These are phyloP conservation scores for Galerina marginata DNA, from an alignment of 768 basidiomycete genomes.

Conservation along the genomic window DNA sequence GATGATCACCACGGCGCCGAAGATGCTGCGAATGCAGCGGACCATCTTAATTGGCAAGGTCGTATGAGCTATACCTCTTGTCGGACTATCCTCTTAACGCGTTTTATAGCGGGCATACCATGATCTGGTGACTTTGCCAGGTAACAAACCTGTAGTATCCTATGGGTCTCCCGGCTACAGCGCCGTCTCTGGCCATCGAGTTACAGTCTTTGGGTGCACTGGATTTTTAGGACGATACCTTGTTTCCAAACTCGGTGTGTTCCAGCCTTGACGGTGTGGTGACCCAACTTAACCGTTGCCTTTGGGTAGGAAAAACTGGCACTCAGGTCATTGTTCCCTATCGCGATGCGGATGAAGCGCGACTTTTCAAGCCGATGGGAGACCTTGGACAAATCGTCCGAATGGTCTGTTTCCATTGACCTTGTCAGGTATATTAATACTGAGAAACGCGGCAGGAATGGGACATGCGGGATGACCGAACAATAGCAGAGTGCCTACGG, in stretches of 20 bases:
- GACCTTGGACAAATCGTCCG: slow-evolving; percentile 96
- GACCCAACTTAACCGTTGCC: slow-evolving; percentile 5
- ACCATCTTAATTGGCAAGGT: slow-evolving; percentile 56
- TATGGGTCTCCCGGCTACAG: slow-evolving; percentile 85
- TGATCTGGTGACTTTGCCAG: slow-evolving; percentile 68
- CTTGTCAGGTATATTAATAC: neutral
- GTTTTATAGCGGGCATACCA: slow-evolving; percentile 69
- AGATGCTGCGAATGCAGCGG: slow-evolving; percentile 58
- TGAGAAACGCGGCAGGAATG: slow-evolving; percentile 71
- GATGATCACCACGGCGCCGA: slow-evolving; percentile 53
- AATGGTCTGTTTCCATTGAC: slow-evolving; percentile 61
- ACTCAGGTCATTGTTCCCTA: slow-evolving; percentile 95
- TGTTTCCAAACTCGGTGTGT: slow-evolving; percentile 87
- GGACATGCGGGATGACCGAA: slow-evolving; percentile 89
- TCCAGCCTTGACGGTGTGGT: slow-evolving; percentile 2
- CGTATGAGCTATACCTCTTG: neutral
- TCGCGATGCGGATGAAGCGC: slow-evolving; percentile 91
- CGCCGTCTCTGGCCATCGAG: slow-evolving; percentile 88
- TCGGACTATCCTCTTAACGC: neutral
- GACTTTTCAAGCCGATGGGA: slow-evolving; percentile 90
- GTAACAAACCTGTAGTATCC: slow-evolving; percentile 70
- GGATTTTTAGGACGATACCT: slow-evolving; percentile 95
- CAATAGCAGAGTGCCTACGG: slow-evolving; percentile 91
- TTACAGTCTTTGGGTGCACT: slow-evolving; percentile 96
- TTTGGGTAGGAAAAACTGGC: slow-evolving; percentile 77